Evolutionary conservation across 1,139 yeast species (phyloP).

Genomic region (Geotrichum europaeum): DNA sequence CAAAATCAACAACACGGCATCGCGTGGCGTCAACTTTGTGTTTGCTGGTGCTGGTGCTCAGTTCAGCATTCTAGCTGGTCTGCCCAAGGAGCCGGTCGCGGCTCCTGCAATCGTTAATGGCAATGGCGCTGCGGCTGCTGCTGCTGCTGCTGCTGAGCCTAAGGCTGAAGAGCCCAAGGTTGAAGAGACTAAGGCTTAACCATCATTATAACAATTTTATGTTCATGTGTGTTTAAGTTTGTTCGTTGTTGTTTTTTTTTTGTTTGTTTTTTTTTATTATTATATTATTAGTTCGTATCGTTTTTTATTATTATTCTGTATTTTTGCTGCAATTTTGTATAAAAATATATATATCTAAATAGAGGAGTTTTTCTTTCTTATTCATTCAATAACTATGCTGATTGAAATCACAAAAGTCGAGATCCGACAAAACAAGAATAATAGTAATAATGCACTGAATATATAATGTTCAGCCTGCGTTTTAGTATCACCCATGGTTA

Average conservation of each 20-base stretch:
- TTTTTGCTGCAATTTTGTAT: background rate
- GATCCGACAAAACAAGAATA: too few relatives aligned
- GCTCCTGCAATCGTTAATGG: background rate
- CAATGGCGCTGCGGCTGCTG: background rate
- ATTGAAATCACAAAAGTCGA: too few relatives aligned
- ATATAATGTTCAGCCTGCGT: too few relatives aligned
- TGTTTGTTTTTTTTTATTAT: background rate
- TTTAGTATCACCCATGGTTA: too few relatives aligned
- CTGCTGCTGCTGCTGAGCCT: background rate
- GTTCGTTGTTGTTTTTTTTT: background rate
- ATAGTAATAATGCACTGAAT: too few relatives aligned
- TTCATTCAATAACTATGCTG: too few relatives aligned
- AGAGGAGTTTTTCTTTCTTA: background rate
- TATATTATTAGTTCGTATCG: background rate
- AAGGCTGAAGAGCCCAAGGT: background rate
- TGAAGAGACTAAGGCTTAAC: background rate
- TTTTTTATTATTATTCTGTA: background rate
- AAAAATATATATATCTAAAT: background rate
- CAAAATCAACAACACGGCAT: slow-evolving; percentile 86
- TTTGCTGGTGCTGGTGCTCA: slow-evolving; percentile 92
- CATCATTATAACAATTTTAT: background rate
- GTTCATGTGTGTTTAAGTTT: too few relatives aligned
- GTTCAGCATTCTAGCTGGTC: slow-evolving; percentile 82
- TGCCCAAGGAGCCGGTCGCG: slow-evolving; percentile 22
- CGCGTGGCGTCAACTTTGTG: slow-evolving; percentile 64